Evolutionary conservation across 345 rosid genomes (phyloP).

Genomic region (Pistacia vera): DNA sequence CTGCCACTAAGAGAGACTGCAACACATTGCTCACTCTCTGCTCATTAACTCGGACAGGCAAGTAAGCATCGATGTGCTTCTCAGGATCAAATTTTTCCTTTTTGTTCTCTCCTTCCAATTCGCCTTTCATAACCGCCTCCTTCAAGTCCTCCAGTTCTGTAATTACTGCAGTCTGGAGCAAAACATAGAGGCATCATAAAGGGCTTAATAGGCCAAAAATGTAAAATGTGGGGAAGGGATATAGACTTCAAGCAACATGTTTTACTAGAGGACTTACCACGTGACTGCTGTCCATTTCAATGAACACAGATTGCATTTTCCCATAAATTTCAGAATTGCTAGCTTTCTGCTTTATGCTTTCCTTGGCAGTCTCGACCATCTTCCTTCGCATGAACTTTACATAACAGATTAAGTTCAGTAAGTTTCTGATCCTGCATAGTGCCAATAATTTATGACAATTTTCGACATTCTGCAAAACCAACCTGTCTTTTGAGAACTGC

Average conservation of each 20-base stretch:
- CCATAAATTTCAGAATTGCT: slow-evolving; percentile 62
- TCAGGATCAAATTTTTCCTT: slow-evolving; percentile 63
- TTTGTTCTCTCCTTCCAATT: slow-evolving; percentile 27
- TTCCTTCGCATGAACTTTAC: slow-evolving; percentile 60
- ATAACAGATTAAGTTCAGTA: neutral
- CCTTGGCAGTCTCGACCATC: slow-evolving; percentile 76
- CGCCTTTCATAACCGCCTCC: slow-evolving; percentile 62
- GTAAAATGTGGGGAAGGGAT: neutral
- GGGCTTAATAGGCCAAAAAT: neutral
- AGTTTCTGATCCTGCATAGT: slow-evolving; percentile 1
- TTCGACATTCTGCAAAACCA: neutral
- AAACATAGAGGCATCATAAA: neutral
- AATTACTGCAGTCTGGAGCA: slow-evolving; percentile 41
- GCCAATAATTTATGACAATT: neutral
- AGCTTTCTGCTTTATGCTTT: slow-evolving; percentile 63
- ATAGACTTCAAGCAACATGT: neutral
- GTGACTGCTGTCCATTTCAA: slow-evolving; percentile 57
- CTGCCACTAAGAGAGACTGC: slow-evolving; percentile 73
- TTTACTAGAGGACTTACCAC: slow-evolving; percentile 42
- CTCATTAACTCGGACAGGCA: slow-evolving; percentile 86
- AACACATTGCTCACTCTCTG: slow-evolving; percentile 80
- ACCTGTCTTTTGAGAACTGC: slow-evolving; percentile 78
- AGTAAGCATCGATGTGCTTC: slow-evolving; percentile 76
- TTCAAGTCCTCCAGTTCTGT: slow-evolving; percentile 71
- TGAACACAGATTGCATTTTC: slow-evolving; percentile 72